Evolutionary conservation across 768 basidiomycete genomes (phyloP), one percentile per base, ranked within the genome.

Genomic region (Chalciporus sphaerocephalus): DNA sequence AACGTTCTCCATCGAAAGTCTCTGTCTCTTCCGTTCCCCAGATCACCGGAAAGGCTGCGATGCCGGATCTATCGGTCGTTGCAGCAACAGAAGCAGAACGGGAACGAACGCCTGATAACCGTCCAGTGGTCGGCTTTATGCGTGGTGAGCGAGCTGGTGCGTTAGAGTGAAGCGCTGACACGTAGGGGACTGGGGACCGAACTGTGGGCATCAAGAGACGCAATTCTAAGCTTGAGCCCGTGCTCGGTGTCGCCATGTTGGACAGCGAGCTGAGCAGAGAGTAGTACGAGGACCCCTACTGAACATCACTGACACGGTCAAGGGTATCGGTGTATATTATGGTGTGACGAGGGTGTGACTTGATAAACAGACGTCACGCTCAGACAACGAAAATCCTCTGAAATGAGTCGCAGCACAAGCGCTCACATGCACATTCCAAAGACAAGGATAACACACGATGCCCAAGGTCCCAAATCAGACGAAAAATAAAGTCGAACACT

Each of bases 181-280:
- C 1, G 13, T n/a, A 27, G 7, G 44, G 36, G 25, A 41, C 35
- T 2, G 65, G 61, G 5, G 54, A 43, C 22, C 67, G 59, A n/a
- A 66, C 65, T 2, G 65, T 66, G 10, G 65, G 67, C 59, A 69
- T 66, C 32, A 66, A 45, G 39, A 66, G 35, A 22, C 62, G 47
- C 47, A 58, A 30, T n/a, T 51, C 28, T 30, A 42, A 30, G 15
- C 41, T 43, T 35, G 33, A 12, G 21, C 34, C 44, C 21, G 32
- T 40, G 36, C 42, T 54, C 42, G 47, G 40, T 28, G 42, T 48
- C 41, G 56, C 46, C 60, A 62, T 62, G 40, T 24, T 38, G 16
- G 30, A 38, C 23, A 20, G 40, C 18, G 47, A 16, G 7, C 41
- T 24, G 15, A 16, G 20, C 5, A 23, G 41, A 6, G 5, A n/a